These are phyloP conservation scores for Penicillium coprophilum DNA, from an alignment of 495 filamentous ascomycete genomes.

Conservation along the genomic window DNA sequence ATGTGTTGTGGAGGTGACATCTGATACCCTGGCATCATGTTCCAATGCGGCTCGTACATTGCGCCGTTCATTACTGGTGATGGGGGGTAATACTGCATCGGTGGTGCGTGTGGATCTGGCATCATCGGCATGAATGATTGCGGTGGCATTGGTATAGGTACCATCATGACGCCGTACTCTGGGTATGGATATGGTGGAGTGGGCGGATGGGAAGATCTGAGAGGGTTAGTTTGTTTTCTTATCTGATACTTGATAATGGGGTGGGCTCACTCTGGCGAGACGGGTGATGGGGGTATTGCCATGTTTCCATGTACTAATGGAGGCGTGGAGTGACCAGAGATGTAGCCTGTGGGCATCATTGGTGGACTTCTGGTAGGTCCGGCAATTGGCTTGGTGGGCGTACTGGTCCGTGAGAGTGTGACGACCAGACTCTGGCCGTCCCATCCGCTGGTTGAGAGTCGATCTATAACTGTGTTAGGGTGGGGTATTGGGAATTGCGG, in stretches of 20 bases:
- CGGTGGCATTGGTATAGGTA: conserved; percentile 26
- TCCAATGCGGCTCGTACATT: conserved; percentile 33
- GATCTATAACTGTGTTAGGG: conserved; percentile 31
- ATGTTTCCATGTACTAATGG: conserved; percentile 31
- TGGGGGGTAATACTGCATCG: conserved; percentile 32
- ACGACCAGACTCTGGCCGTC: conserved; percentile 48
- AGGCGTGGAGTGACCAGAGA: conserved; percentile 40
- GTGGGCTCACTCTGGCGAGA: conserved; percentile 40
- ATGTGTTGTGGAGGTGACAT: conserved; percentile 29
- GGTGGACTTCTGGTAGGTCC: conserved; percentile 46
- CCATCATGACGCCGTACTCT: conserved; percentile 35
- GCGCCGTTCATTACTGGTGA: conserved; percentile 34
- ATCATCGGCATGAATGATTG: conserved; percentile 37
- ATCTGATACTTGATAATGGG: background rate
- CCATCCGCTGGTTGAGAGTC: conserved; percentile 47
- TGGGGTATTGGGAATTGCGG: background rate
- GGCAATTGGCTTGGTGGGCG: conserved; percentile 46
- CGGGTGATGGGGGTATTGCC: conserved; percentile 38
- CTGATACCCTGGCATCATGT: conserved; percentile 35
- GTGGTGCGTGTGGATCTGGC: conserved; percentile 27
- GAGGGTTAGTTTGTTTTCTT: conserved; percentile 3
- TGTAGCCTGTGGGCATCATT: conserved; percentile 28
- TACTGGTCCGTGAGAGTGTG: conserved; percentile 44
- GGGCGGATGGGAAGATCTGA: conserved; percentile 28
- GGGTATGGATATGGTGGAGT: conserved; percentile 30